phyloP scores from a whole-genome alignment of 805 yeast genomes.

The Candida cerambycidarum region DNA sequence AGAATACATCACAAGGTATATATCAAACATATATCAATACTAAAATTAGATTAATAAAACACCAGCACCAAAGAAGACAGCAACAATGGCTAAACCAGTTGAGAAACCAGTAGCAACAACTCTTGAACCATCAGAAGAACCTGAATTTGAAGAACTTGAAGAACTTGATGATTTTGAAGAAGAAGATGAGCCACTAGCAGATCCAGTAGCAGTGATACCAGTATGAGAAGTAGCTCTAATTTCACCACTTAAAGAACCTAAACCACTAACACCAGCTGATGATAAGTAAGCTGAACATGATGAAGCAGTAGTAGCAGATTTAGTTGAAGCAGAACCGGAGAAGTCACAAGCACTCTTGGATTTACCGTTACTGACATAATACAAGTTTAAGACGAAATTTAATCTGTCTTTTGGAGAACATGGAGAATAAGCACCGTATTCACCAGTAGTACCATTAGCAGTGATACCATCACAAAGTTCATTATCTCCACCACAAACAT shows the following conservation, averaged over 20 bases:
- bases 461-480: conserved; percentile 40
- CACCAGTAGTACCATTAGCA: conserved; percentile 39
- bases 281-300: conserved; percentile 56
- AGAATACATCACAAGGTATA: not conserved
- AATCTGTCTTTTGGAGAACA: conserved; percentile 37
- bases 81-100: conserved; percentile 15
- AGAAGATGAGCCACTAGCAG: conserved; percentile 25
- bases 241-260: conserved; percentile 50
- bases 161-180: conserved; percentile 16
- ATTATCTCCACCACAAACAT: conserved; percentile 32
- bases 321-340: conserved; percentile 41
- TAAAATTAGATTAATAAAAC: conserved; percentile 12
- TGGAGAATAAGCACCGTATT: conserved; percentile 42
- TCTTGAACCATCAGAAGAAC: conserved; percentile 15
- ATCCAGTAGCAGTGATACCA: conserved; percentile 21
- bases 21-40: not conserved
- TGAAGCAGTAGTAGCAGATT: conserved; percentile 32
- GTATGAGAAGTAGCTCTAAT: conserved; percentile 24
- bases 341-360: conserved; percentile 35
- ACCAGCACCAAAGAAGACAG: conserved; percentile 15
- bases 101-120: conserved; percentile 12
- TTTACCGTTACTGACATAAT: conserved; percentile 32
- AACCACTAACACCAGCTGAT: conserved; percentile 71
- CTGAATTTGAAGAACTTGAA: conserved; percentile 17
- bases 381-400: conserved; percentile 38